Evolutionary conservation across 208 protist species (phyloP), one percentile per base, ranked within the genome.

Genomic region (Acanthamoeba castellanii): DNA sequence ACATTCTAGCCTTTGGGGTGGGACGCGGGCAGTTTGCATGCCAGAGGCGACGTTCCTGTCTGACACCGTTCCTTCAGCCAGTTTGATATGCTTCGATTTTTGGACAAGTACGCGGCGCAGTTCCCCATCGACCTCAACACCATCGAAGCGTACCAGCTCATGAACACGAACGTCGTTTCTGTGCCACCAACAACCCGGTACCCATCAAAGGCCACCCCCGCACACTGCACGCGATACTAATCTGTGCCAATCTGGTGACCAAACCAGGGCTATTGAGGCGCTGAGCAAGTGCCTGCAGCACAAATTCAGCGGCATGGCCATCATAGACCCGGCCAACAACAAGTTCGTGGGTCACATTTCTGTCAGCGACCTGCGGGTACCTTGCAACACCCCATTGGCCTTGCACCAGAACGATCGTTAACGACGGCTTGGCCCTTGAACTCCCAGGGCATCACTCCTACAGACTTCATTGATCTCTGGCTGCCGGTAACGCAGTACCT

Each of bases 21-120:
- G 50, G 5, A 55, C 52, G 14, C 7, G 14, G 52, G 14, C 14
- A 11, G 52, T 20, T 57, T 57, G 52, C 52, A 57, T 57, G 52
- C 16, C 22, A n/a, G 27, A 68, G 16, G 42, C 78, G 30, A n/a
- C 3, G 47, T 57, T 87, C 2, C 30, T 87, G 64, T 5, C n/a
- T 72, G 13, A n/a, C 64, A 72, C 6, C n/a, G 42, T 34, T 27
- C 30, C 22, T 85, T 68, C 70, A 94, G 90, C n/a, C 90, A 94
- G n/a, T 84, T 50, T n/a, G 90, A 94, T 47, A 64, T 94, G 90
- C 68, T 94, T 32, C 90, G 70, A 8, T 94, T 94, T 45, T 20
- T 94, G 25, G 57, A 61, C 42, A 70, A 68, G 68, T 64, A 94
- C 32, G 52, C 52, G 3, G 90, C 22, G 6, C 52, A 45, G 30